A percentile compares a stretch with the other conserved stretches of the same genome.
Conservation (phyloP, 306 rosid species). For the Castanea mollissima region DNA sequence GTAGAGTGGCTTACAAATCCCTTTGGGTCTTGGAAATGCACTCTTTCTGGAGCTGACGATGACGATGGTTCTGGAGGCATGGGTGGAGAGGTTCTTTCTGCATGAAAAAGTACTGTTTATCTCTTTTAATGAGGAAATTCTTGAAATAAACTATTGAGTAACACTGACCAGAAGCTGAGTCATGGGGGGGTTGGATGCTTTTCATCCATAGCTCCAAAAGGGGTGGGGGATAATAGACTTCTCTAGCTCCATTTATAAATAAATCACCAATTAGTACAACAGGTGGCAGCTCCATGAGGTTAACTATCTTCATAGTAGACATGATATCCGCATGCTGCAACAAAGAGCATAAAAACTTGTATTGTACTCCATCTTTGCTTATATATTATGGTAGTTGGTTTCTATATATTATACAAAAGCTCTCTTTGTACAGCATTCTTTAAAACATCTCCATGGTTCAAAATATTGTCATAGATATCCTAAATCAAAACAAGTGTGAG, state of each 20-base stretch:
- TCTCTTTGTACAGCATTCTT: not conserved
- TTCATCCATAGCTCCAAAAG: conserved; percentile 65
- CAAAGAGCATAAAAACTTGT: conserved; percentile 5
- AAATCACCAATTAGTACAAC: conserved; percentile 47
- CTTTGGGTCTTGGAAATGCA: conserved; percentile 33
- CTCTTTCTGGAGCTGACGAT: conserved; percentile 41
- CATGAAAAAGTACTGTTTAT: conserved; percentile 16
- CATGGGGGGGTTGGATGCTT: conserved; percentile 49
- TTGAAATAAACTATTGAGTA: not conserved
- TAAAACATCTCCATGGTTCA: not conserved
- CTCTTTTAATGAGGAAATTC: not conserved
- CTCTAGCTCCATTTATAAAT: conserved; percentile 42
- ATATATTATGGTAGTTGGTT: not conserved
- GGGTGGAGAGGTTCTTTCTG: conserved; percentile 48
- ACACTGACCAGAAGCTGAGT: conserved; percentile 67
- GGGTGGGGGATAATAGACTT: conserved; percentile 68
- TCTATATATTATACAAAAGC: conserved; percentile 1
- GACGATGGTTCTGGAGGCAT: conserved; percentile 58
- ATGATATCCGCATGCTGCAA: conserved; percentile 41
- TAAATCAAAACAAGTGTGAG: not conserved
- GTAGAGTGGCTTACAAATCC: conserved; percentile 42
- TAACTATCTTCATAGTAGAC: conserved; percentile 48
- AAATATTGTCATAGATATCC: not conserved
- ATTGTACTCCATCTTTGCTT: not conserved
- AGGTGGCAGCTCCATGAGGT: conserved; percentile 78